These are phyloP conservation scores for Hyphopichia buzzinii DNA, from an alignment of 1,139 yeast species.

Conservation along the genomic window DNA sequence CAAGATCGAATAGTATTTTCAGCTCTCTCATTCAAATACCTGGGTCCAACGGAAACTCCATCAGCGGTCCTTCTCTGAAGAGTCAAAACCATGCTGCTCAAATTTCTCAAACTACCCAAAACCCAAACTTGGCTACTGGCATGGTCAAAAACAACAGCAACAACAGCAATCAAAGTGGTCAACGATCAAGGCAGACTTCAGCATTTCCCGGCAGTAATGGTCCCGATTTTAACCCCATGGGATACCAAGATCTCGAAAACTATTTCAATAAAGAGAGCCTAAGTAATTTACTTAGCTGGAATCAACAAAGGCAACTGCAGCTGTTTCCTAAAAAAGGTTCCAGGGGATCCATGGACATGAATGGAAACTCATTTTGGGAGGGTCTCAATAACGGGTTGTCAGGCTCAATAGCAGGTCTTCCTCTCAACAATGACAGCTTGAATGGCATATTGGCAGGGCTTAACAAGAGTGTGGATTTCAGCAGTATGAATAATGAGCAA, in stretches of 20 bases:
- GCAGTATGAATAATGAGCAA: constrained; percentile 42
- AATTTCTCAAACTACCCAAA: too few relatives aligned
- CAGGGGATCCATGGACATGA: constrained; percentile 30
- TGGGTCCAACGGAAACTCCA: constrained; percentile 30
- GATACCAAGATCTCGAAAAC: constrained; percentile 43
- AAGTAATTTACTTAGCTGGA: constrained; percentile 33
- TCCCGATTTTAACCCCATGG: constrained; percentile 22
- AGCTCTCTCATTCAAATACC: constrained; percentile 43
- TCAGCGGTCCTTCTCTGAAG: constrained; percentile 24
- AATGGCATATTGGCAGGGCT: constrained; percentile 38
- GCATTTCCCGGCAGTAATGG: constrained; percentile 11
- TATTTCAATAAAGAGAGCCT: constrained; percentile 44
- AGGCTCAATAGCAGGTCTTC: constrained; percentile 30
- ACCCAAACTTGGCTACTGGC: constrained; percentile 16
- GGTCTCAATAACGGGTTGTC: constrained; percentile 17
- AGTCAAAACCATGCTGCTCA: constrained; percentile 2
- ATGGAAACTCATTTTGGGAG: constrained; percentile 22
- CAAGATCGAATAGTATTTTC: constrained; percentile 43
- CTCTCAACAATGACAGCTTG: constrained; percentile 28
- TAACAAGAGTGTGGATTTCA: constrained; percentile 41
- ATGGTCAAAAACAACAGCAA: constrained; percentile 10
- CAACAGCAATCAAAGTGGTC: constrained; percentile 7
- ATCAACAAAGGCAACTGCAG: constrained; percentile 13
- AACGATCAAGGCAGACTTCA: constrained; percentile 8
- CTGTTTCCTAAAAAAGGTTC: constrained; percentile 9